Base-by-base conservation (phyloP, 495 filamentous ascomycete genomes). In the Penicillium argentinense region DNA sequence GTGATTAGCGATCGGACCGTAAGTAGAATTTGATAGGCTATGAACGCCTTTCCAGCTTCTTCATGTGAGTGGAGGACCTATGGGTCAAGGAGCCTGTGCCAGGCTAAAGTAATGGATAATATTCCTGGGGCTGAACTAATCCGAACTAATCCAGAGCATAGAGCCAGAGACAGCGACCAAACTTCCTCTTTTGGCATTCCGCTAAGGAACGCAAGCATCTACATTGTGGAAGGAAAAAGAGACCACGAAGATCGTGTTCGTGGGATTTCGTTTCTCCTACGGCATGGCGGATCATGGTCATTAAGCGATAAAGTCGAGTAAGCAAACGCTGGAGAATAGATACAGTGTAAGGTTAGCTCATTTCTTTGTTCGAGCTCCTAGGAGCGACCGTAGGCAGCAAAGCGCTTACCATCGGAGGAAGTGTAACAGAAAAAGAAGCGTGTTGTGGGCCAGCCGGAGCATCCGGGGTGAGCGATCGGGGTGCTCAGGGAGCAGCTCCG, bases 371-470 rank as follows among this genome's bases (percentile, higher is more conserved):
- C 28, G 12, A 17, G 5, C 39, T 42, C 24, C 39, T 42, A 42
- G 39, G 39, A 42, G 39, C 39, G 39, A 42, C 39, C 39, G 39
- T 11, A 42, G 39, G 24, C 39, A 42, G 21, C 38, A 40, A 42
- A 42, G 39, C 39, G 39, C 39, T 42, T 42, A 42, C 28, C 23
- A 45, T 45, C 43, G 43, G 32, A 45, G 32, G n/a, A 45, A n/a
- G 32, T 23, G 42, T 34, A 45, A 25, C 42, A 36, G 38, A 32
- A 21, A 45, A 34, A 38, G 22, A 45, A 23, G 21, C 21, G 24
- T 4, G 14, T n/a, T 22, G 43, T 34, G 27, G 27, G 23, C 18
- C 43, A 33, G 43, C 22, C 17, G 23, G 43, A 32, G 22, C 32
- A 32, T 32, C 32, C 21, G 23, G 22, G 32, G 32, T 45, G 39